Evolutionary conservation across 768 basidiomycete species (phyloP).

Genomic region (Lactarius evosmus): DNA sequence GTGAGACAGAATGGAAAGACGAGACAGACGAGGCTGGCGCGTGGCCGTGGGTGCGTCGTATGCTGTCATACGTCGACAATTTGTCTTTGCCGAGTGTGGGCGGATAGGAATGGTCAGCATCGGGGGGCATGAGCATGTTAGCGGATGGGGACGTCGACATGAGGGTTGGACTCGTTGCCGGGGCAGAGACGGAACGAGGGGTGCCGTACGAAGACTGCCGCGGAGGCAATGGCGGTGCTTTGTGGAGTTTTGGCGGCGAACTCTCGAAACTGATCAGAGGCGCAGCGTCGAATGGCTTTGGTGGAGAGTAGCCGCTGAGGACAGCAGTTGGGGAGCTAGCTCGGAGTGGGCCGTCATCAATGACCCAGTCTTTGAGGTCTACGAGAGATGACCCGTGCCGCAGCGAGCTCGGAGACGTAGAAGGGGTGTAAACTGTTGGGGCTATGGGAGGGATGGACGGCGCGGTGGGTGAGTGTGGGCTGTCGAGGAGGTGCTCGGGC

Average conservation of each 20-base stretch:
- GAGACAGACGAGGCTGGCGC: conserved; percentile 64
- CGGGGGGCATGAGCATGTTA: conserved; percentile 43
- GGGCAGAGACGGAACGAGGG: conserved; percentile 50
- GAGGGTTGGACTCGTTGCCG: conserved; percentile 35
- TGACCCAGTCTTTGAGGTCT: conserved; percentile 68
- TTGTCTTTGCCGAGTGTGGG: conserved; percentile 34
- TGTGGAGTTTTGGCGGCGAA: conserved; percentile 40
- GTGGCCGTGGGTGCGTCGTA: conserved; percentile 42
- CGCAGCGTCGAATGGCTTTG: conserved; percentile 28
- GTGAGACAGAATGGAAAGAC: conserved; percentile 76
- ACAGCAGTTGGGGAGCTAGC: background rate
- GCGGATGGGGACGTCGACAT: conserved; percentile 36
- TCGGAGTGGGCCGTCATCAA: conserved; percentile 50
- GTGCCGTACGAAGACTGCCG: conserved; percentile 50
- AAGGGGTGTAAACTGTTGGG: conserved; percentile 19
- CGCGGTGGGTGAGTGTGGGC: conserved; percentile 17
- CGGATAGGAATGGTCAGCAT: conserved; percentile 51
- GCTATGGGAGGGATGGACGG: conserved; percentile 22
- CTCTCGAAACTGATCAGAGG: conserved; percentile 52
- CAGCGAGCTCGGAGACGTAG: conserved; percentile 20
- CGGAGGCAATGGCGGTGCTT: conserved; percentile 58
- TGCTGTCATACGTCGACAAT: conserved; percentile 36
- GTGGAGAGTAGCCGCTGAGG: conserved; percentile 3
- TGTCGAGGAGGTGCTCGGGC: conserved; percentile 26
- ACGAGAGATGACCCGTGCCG: conserved; percentile 51